Base-by-base conservation (phyloP, 2,329 filamentous ascomycete genomes). In the Xylariaceae sp. region DNA sequence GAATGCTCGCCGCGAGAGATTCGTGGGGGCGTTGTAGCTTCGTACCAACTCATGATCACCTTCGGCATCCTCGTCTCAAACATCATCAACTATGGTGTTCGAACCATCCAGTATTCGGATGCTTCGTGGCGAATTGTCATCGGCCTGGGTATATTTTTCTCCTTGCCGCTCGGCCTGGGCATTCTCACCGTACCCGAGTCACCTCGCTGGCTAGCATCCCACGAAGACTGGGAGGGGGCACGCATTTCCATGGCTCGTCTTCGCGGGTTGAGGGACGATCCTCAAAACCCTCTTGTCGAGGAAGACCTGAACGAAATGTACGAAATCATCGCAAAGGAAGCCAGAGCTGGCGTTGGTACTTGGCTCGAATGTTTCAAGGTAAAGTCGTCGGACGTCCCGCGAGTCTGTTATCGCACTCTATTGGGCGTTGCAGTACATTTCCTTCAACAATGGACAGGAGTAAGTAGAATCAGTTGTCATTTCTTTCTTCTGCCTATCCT, bases 41-140 rank as follows among this genome's bases (percentile, higher is more conserved):
- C 82, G n/a, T 90, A 90, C 72, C 88, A 90, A 73, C 81, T 90
- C 16, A 86, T 89, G 74, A 88, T 90, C 70, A 90, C 87, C 0
- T 76, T 89, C 23, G 88, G 88, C 32, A 89, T 90, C 60, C 82
- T 85, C 50, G 69, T 81, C 19, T 76, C 81, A 51, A 81, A 82
- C 62, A 73, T 79, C 52, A 77, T 85, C 65, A 85, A 84, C 70
- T 83, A 75, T 50, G 81, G 79, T 43, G 75, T 81, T 9, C 73
- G 76, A 43, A 66, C 65, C 9, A 77, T 81, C 61, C 54, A 79
- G 44, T 65, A 74, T 2, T 69, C 69, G 0, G 70, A 75, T 42
- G 72, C 69, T 0, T 81, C 83, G 1, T 90, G 88, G 85, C 79
- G 86, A 45, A 80, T 88, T 20, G 81, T 88, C 42, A 83, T 86